Conservation (phyloP, 192 early-diverging fungal species). For the Linderina pennispora region DNA sequence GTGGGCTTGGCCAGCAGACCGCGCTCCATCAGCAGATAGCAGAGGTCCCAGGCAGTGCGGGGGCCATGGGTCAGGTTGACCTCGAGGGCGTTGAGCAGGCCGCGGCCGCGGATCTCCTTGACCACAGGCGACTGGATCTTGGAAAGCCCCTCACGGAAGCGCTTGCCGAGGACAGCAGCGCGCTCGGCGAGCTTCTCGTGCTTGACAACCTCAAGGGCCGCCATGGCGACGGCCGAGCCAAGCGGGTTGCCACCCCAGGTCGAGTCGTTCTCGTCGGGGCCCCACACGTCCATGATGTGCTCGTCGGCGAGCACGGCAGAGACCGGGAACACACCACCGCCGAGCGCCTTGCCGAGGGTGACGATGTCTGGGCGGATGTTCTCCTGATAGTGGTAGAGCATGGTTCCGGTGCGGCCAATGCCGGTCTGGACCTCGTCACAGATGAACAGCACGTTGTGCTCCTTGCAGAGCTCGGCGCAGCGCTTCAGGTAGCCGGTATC, state of each 20-base stretch:
- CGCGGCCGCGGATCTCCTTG: conserved; percentile 78
- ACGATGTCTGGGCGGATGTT: conserved; percentile 87
- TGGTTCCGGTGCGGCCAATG: conserved; percentile 86
- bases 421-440: conserved; percentile 99
- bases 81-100: conserved; percentile 93
- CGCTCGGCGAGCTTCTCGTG: conserved; percentile 87
- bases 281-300: conserved; percentile 73
- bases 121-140: conserved; percentile 76
- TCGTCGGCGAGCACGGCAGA: conserved; percentile 81
- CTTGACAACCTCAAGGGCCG: conserved; percentile 91
- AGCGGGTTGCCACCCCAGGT: conserved; percentile 99
- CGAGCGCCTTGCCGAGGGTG: conserved; percentile 93
- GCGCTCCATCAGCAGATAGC: conserved; percentile 83
- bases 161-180: conserved; percentile 66
- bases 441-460: conserved; percentile 96
- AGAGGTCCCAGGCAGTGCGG: conserved; percentile 94
- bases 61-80: conserved; percentile 79
- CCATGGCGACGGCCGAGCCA: conserved; percentile 91
- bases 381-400: conserved; percentile 93
- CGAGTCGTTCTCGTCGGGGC: conserved; percentile 90
- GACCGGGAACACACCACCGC: conserved; percentile 95
- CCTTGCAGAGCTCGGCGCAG: conserved; percentile 87
- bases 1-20: conserved; percentile 97
- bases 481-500: conserved; percentile 85
- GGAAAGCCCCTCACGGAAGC: conserved; percentile 72